These are phyloP conservation scores for Hypoxylon sp. DNA, from an alignment of 2,329 filamentous ascomycete species.

Conservation along the genomic window DNA sequence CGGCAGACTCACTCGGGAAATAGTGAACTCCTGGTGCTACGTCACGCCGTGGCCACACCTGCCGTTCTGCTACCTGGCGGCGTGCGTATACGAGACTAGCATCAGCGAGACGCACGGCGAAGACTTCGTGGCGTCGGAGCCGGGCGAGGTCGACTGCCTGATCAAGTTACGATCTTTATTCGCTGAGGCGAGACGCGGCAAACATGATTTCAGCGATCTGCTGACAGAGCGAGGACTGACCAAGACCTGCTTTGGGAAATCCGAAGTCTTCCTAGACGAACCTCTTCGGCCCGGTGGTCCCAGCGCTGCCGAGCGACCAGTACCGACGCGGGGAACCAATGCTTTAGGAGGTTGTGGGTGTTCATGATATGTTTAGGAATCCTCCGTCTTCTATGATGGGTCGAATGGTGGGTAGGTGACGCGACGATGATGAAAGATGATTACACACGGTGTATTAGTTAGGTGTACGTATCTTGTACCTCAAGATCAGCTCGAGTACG, in stretches of 20 bases:
- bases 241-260: slow-evolving; percentile 3
- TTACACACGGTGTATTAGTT: neutral
- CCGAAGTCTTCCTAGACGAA: neutral
- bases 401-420: neutral
- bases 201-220: neutral
- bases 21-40: neutral
- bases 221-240: neutral
- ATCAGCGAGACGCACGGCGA: neutral
- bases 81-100: neutral
- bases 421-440: neutral
- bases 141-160: neutral
- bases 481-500: neutral
- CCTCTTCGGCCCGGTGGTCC: neutral
- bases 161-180: neutral
- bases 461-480: neutral
- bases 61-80: neutral
- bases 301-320: too few relatives aligned
- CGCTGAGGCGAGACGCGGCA: neutral
- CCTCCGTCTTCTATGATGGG: slow-evolving; percentile 5
- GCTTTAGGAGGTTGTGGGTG: neutral
- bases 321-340: too few relatives aligned
- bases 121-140: neutral
- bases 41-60: neutral
- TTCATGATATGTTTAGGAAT: slow-evolving; percentile 11
- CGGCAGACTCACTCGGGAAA: neutral